Evolutionary conservation across 169 alveolate species (phyloP).

Genomic region (Plasmodium knowlesi): DNA sequence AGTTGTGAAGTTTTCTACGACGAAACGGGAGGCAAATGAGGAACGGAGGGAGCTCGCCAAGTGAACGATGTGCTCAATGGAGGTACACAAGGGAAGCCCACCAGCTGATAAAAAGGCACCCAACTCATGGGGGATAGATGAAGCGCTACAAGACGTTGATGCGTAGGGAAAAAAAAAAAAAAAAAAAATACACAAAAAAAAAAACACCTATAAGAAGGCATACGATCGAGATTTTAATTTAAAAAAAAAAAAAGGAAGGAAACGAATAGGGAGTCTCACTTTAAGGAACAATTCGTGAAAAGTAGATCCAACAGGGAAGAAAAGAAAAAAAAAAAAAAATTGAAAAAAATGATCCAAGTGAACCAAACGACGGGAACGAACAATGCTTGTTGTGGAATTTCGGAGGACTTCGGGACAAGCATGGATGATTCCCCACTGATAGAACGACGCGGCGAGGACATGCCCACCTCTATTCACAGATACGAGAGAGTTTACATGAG

Average conservation of each 20-base stretch:
- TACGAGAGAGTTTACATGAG: conserved; percentile 56
- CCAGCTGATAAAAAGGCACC: neutral
- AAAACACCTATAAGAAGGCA: neutral
- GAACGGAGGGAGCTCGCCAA: neutral
- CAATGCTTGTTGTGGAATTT: neutral
- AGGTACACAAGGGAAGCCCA: neutral
- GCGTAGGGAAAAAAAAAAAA: neutral
- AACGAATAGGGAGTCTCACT: neutral
- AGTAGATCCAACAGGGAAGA: neutral
- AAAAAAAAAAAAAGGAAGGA: neutral
- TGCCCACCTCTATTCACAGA: conserved; percentile 5
- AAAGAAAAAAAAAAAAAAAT: neutral
- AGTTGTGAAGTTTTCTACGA: neutral
- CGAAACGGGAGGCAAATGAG: neutral
- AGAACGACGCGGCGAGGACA: neutral
- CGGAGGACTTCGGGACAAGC: neutral
- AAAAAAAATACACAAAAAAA: neutral
- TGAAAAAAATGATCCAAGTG: neutral
- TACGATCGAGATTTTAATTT: neutral
- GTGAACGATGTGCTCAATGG: neutral
- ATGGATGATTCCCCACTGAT: neutral
- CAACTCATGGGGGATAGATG: neutral
- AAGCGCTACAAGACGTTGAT: neutral
- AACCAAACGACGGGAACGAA: neutral
- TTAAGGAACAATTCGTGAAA: neutral